Evolutionary conservation across 164 flowering plant species (phyloP).

Genomic region (Buxus sempervirens): DNA sequence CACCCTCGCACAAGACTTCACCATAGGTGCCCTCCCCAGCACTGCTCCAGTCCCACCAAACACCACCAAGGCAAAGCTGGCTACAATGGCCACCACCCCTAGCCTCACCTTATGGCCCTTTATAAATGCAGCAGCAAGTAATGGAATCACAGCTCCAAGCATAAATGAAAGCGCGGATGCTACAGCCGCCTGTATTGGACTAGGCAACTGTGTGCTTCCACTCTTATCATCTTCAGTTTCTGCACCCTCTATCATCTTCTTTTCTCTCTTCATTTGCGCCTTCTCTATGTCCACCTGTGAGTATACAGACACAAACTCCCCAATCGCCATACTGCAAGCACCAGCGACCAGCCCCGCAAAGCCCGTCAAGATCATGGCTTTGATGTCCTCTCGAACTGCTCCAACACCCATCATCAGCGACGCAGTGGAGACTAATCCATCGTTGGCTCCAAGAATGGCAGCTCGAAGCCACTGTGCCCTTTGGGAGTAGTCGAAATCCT

Average conservation of each 20-base stretch:
- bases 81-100: conserved; percentile 13
- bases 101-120: conserved; percentile 11
- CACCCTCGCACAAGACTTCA: conserved; percentile 10
- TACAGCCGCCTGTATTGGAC: conserved; percentile 16
- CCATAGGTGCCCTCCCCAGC: conserved; percentile 10
- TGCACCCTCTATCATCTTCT: conserved; percentile 6
- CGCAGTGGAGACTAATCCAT: conserved; percentile 13
- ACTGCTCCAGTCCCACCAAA: conserved; percentile 17
- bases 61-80: conserved; percentile 16
- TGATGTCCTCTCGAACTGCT: conserved; percentile 12
- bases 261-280: conserved; percentile 16
- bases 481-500: conserved; percentile 11
- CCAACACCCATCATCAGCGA: conserved; percentile 21
- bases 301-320: conserved; percentile 18
- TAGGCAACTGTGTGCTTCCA: conserved; percentile 6
- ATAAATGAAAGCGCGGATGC: conserved; percentile 18
- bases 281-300: conserved; percentile 16
- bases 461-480: conserved; percentile 20
- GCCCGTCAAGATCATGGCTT: conserved; percentile 18
- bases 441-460: conserved; percentile 17
- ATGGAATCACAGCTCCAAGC: conserved; percentile 17
- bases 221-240: background rate
- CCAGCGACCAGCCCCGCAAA: conserved; percentile 19
- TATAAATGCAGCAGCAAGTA: conserved; percentile 16
- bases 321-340: conserved; percentile 23